Evolutionary conservation across 1,139 yeast species (phyloP), one percentile per base, ranked within the genome.

Genomic region (Hyphopichia burtonii): DNA sequence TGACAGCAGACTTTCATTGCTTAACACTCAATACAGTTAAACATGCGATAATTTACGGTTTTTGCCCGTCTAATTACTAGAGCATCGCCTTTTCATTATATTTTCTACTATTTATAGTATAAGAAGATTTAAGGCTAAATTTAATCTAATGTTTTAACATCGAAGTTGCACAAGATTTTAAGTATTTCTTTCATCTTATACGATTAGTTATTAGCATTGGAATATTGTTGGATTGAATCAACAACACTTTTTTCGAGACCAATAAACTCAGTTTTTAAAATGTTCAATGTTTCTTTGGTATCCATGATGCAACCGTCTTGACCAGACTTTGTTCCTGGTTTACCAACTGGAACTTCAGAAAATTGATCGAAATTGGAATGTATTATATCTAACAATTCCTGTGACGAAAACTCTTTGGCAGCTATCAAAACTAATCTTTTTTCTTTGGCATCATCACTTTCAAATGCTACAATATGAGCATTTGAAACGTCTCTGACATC

Each of bases 401-500:
- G 75, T 19, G 59, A 47, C 23, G 63, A 56, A 44, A 66, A 68
- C 16, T 59, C 56, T 16, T 61, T 58, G 4, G 66, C 72, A 22
- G 59, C 56, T 20, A 54, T 49, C 37, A 54, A 48, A 25, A 61
- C 53, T 36, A 68, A 52, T 47, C 74, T 54, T 44, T 64, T 52
- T 25, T 56, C 57, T 15, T 45, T 44, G 14, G 63, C 56, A 1
- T 51, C 52, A 3, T 55, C 59, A 22, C 52, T 50, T 42, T 63
- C 66, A 43, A 66, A 52, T 2, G 69, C 70, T 18, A 51, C 49
- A 27, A 68, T 38, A 42, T 68, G 74, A 8, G 68, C 71, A 39
- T 48, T 55, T 2, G 74, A 73, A n/a, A 68, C 68, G 44, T 70
- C 74, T 41, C 73, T 53, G 1, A 69, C 76, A 49, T 70, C 75